phyloP scores from a whole-genome alignment of 306 rosid species.

The Castanospermum australe region DNA sequence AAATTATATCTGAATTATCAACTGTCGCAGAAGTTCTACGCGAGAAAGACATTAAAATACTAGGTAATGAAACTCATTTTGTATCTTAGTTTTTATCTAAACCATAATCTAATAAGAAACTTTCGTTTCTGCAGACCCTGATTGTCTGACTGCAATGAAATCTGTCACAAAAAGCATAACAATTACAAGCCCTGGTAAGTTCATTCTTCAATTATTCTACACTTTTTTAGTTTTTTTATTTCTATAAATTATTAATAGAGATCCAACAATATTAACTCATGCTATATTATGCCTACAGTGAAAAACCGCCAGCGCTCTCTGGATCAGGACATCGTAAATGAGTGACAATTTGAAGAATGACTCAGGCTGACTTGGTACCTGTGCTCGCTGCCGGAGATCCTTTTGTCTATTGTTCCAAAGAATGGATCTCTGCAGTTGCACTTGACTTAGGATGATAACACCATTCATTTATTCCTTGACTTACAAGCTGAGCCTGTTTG shows the following conservation, averaged over 20 bases:
- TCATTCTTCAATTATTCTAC: neutral
- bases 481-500: neutral
- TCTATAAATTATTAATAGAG: neutral
- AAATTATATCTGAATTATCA: conserved; percentile 53
- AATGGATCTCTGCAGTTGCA: neutral
- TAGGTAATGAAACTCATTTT: conserved; percentile 41
- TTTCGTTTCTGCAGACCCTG: conserved; percentile 54
- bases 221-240: neutral
- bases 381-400: conserved; percentile 17
- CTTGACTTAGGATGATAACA: conserved; percentile 25
- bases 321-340: conserved; percentile 34
- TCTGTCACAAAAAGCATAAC: conserved; percentile 72
- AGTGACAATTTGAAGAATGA: conserved; percentile 24
- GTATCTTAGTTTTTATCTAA: neutral
- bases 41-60: conserved; percentile 48
- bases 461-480: conserved; percentile 24
- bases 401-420: neutral
- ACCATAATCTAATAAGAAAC: conserved; percentile 7
- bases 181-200: conserved; percentile 81
- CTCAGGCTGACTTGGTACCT: conserved; percentile 31
- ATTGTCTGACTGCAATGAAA: conserved; percentile 59
- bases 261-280: neutral
- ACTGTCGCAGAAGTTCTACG: conserved; percentile 60
- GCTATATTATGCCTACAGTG: conserved; percentile 35
- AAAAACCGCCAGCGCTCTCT: conserved; percentile 35